These are phyloP conservation scores for Physcia stellaris DNA, from an alignment of 495 filamentous ascomycete species.

Conservation along the genomic window DNA sequence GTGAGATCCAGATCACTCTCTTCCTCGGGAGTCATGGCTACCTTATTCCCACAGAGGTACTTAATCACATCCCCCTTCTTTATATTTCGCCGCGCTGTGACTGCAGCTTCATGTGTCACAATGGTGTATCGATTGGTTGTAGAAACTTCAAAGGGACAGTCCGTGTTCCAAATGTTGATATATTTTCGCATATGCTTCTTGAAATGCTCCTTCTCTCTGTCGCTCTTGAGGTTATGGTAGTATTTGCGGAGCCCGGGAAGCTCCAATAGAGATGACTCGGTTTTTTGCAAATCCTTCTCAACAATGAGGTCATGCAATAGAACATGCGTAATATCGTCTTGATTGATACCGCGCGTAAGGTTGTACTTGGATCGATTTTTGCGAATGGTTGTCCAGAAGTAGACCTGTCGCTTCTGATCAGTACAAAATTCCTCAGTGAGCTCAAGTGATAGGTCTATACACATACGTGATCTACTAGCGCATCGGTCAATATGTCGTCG, in stretches of 20 bases:
- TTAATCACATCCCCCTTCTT: conserved; percentile 75
- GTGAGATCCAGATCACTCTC: conserved; percentile 64
- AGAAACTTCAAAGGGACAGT: conserved; percentile 85
- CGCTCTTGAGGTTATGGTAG: conserved; percentile 45
- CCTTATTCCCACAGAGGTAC: conserved; percentile 77
- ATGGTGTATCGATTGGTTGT: conserved; percentile 97
- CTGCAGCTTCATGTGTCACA: conserved; percentile 68
- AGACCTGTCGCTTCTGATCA: conserved; percentile 45
- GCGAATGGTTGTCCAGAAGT: conserved; percentile 89
- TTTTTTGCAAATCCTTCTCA: conserved; percentile 51
- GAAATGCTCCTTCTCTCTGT: conserved; percentile 81
- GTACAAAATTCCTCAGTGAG: neutral
- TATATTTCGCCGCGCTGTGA: conserved; percentile 70
- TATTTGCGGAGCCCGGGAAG: conserved; percentile 65
- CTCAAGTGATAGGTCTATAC: conserved; percentile 1
- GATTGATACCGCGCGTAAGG: conserved; percentile 62
- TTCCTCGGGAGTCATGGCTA: conserved; percentile 79
- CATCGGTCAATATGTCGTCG: conserved; percentile 94
- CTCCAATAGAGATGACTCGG: conserved; percentile 57
- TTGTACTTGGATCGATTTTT: conserved; percentile 87
- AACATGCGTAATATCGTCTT: conserved; percentile 67
- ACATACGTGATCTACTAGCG: conserved; percentile 85
- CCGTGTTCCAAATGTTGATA: conserved; percentile 80
- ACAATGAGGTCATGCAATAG: conserved; percentile 66
- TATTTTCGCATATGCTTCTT: conserved; percentile 77